Evolutionary conservation across 176 grass and related monocot species (phyloP), one percentile per base, ranked within the genome.

Genomic region (Oryza glumipatula): DNA sequence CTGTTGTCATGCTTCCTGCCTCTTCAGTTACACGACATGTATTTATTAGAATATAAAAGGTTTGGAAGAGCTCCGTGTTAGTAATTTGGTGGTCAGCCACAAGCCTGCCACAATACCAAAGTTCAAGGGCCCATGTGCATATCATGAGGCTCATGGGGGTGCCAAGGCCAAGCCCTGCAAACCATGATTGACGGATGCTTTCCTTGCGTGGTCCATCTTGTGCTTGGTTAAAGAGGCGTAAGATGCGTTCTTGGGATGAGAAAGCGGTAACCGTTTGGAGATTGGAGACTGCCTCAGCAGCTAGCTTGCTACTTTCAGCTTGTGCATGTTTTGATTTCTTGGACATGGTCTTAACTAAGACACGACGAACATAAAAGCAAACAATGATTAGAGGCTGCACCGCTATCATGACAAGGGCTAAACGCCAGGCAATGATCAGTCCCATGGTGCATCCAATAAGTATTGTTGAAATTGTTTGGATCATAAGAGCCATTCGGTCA

Each of bases 11-110:
- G 76, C 91, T 93, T 74, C 93, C 93, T 45, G 96, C 96, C 71
- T 99, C 91, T 26, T 89, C 93, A 79, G 94, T 96, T 67, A 99
- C 96, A 73, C 96, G 91, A 2, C 96, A 91, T 81, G 96, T 99
- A 86, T 89, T 94, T 76, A 96, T 82, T 30, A 99, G 91, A 86
- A 96, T 90, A 99, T 94, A 78, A 99, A 99, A 99, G 54, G 93
- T 99, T 71, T 99, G 89, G 81, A 99, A 96, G 73, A 99, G 88
- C 26, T 65, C 77, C 84, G 94, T 94, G 52, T 91, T 23, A 60
- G 88, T 89, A 74, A 99, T 99, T 69, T 88, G 77, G 33, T 88
- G 77, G 24, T 91, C 70, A 67, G 82, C 71, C 26, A 99, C 80
- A 60, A 99, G 96, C 86, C 33, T 85, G 36, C 91, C 96, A 32